Evolutionary conservation across 331 rosid genomes (phyloP), one percentile per base, ranked within the genome.

Genomic region (Arachis monticola): DNA sequence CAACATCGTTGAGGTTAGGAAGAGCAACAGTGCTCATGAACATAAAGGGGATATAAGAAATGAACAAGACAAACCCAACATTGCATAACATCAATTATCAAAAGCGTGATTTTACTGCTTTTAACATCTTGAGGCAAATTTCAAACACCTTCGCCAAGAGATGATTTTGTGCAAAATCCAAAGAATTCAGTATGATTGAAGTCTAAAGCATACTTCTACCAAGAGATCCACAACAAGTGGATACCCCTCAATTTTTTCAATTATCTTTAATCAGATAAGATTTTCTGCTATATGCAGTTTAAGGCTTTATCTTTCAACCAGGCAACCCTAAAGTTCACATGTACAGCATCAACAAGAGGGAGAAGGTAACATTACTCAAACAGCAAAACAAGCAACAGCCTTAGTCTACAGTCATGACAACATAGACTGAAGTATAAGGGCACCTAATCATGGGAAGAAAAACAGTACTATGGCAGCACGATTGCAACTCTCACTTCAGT

Each of bases 371-470:
- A 66, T 31, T 13, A 6, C 63, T 11, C 42, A 66, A 6, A 32
- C 44, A 12, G 46, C n/a, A 63, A 46, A 45, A 53, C 53, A 9
- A 2, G 32, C 68, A 59, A 14, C 60, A 10, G 17, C 68, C 68
- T 47, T 17, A 68, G 9, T 60, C 68, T 52, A 38, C 61, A 46
- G 9, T 14, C 32, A 42, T 44, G 57, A 22, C 52, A 75, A 64
- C 46, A 64, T n/a, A 8, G n/a, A 22, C 38, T 65, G 30, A 27
- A 5, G 47, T 65, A 44, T 27, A 27, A 30, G 4, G 63, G 12
- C 35, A 64, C 47, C 66, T 53, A 75, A 55, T 27, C 32, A 67
- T 31, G 50, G 46, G 12, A 66, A 38, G 53, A 52, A 27, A 52
- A 27, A 57, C 32, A 6, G 45, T 53, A 41, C 4, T 8, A 22